Evolutionary conservation across 495 filamentous ascomycete species (phyloP), one percentile per base, ranked within the genome.

Genomic region (Chaetomidium leptoderma): DNA sequence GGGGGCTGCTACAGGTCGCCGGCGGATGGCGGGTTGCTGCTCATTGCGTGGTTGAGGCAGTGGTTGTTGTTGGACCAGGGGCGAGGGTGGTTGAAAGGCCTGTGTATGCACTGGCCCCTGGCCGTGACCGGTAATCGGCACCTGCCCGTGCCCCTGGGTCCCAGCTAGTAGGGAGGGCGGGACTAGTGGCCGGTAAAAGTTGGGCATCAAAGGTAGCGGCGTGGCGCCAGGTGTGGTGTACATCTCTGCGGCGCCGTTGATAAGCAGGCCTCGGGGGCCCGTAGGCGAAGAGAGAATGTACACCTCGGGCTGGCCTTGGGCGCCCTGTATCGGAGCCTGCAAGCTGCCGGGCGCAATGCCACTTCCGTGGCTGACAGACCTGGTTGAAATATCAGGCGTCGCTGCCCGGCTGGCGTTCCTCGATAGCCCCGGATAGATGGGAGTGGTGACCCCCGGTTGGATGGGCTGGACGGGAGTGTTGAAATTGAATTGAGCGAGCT

Each of bases 251-350:
- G 46, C 62, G 43, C 65, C 70, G 45, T 68, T 81, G 60, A 86
- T 70, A 8, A 87, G 65, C 9, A 88, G 67, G 6, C 80, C 83
- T 48, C 81, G 79, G 32, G 82, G 83, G 5, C 84, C 85, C 17
- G 66, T 70, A 1, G 85, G 83, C 2, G 84, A 86, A 4, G 77
- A 81, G 9, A 88, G 67, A 37, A 88, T 75, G 63, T 86, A 88
- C 5, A 85, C 78, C 54, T 81, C 74, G 5, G 81, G 70, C 6
- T 70, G 70, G 10, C 57, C 47, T 49, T 65, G 63, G 13, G 60
- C 40, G 4, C 59, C 27, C 17, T 65, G 55, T 24, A 53, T 8
- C 39, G 59, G 60, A 17, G 35, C 53, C 8, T 60, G 57, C 39
- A 43, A 49, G 35, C 30, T 48, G 45, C 59, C 27, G 64, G 60